Base-by-base conservation (phyloP, 2,329 filamentous ascomycete species). In the Cercospora citrullina region DNA sequence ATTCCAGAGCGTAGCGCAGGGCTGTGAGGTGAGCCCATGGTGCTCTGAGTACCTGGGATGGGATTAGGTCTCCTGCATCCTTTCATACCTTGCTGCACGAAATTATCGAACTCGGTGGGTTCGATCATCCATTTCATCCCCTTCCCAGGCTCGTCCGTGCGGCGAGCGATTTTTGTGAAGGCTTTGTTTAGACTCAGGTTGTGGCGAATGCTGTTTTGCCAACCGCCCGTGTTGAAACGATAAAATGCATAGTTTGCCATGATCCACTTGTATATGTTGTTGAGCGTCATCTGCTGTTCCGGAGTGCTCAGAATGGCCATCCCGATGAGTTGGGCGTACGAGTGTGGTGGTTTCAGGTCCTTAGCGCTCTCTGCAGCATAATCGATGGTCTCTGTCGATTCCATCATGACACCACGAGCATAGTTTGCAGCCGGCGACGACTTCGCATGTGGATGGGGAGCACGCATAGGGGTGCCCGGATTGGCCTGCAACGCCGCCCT, bases 61-160 rank as follows among this genome's bases (percentile, higher is more conserved):
- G 77, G 74, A 21, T 77, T 75, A 7, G 78, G 78, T 62, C 78
- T 72, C 65, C 82, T 79, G 57, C 81, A 80, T 30, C 78, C 77
- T 62, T 79, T 80, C 73, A 84, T 80, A 60, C 82, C 82, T 73
- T 91, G 92, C 77, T 91, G 91, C 68, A 93, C 86, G 84, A 97
- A 96, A 63, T 97, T 94, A 18, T 97, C 92, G 60, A 91, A 89
- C 72, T 90, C 87, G 71, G 96, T 92, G 1, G 91, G 86, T 4
- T 92, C 89, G 76, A 99, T 94, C 80, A 94, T 92, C 95, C 95
- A 99, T 78, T 98, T 98, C 93, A 97, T 98, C 30, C 95, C 95
- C 79, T 99, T 99, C 12, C 95, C 95, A 23, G 95, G 95, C 78
- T 99, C 95, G 74, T 98, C 93, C 0, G 93, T 97, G 16, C 92